A percentile compares a stretch with the other conserved stretches of the same genome.
These are phyloP conservation scores for Waltergamsia citrina DNA, from an alignment of 2,329 filamentous ascomycete species.

Conservation along the genomic window DNA sequence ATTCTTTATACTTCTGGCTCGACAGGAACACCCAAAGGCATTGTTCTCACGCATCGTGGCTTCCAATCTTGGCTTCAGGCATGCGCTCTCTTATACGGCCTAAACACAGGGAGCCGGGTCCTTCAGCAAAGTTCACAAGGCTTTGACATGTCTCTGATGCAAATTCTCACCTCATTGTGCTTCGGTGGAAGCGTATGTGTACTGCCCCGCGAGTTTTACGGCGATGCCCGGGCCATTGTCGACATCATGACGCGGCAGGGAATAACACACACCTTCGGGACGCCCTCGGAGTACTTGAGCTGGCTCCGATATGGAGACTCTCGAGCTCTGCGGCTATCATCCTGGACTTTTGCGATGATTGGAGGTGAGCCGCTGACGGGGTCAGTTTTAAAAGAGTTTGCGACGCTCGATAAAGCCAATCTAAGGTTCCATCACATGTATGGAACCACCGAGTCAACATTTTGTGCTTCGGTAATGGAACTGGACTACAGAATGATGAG, in stretches of 20 bases:
- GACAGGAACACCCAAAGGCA: slow-evolving; percentile 28
- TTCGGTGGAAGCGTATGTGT: slow-evolving; percentile 10
- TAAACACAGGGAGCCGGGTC: slow-evolving; percentile 11
- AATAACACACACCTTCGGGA: slow-evolving; percentile 18
- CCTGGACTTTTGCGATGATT: slow-evolving; percentile 1
- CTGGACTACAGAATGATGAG: too few species aligned
- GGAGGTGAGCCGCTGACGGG: slow-evolving; percentile 16
- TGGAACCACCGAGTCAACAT: slow-evolving; percentile 21
- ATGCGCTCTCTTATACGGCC: slow-evolving; percentile 6
- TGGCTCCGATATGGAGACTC: slow-evolving; percentile 15
- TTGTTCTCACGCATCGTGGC: slow-evolving; percentile 17
- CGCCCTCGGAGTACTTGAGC: slow-evolving; percentile 28
- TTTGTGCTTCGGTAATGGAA: too few species aligned
- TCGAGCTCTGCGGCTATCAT: slow-evolving; percentile 4
- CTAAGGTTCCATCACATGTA: slow-evolving; percentile 15
- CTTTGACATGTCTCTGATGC: slow-evolving; percentile 27
- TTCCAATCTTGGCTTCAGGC: slow-evolving; percentile 16
- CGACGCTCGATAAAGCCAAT: not conserved
- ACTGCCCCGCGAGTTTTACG: too few species aligned
- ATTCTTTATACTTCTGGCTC: slow-evolving; percentile 21
- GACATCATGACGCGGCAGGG: slow-evolving; percentile 21
- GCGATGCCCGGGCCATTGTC: slow-evolving; percentile 21
- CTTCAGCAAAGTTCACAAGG: slow-evolving; percentile 25
- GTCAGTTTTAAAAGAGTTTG: slow-evolving; percentile 8
- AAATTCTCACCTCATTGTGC: slow-evolving; percentile 22